Evolutionary conservation across 1,284 basidiomycete genomes (phyloP).

Genomic region (Coniferiporia sulphurascens): DNA sequence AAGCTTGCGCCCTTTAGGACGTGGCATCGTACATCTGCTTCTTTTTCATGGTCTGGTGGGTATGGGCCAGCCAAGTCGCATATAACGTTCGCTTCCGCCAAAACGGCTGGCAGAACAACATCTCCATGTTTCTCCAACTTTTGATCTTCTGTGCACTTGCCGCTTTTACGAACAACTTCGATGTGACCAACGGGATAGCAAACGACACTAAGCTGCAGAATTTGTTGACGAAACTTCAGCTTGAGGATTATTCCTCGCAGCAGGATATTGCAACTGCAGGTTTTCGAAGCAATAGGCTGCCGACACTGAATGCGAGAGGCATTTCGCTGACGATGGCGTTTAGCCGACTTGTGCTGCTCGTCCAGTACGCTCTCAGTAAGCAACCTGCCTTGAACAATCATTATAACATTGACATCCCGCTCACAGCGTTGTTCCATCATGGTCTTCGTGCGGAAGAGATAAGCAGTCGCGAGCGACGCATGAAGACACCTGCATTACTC

Average conservation of each 20-base stretch:
- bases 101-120: conserved; percentile 19
- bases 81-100: conserved; percentile 20
- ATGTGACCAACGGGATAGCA: conserved; percentile 15
- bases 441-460: conserved; percentile 1
- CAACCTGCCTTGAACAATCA: not conserved
- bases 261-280: conserved; percentile 5
- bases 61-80: conserved; percentile 21
- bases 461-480: not conserved
- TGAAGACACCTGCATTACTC: not conserved
- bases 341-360: conserved; percentile 18
- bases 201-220: conserved; percentile 5
- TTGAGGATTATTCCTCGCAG: not conserved
- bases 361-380: conserved; percentile 19
- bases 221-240: not conserved
- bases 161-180: conserved; percentile 20
- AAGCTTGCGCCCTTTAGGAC: not conserved
- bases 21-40: conserved; percentile 16
- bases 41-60: conserved; percentile 22
- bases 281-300: conserved; percentile 11
- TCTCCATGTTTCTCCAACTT: conserved; percentile 19
- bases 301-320: conserved; percentile 19
- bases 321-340: conserved; percentile 19
- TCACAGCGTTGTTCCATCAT: conserved; percentile 15
- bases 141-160: conserved; percentile 20
- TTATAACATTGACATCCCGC: not conserved